A percentile compares a stretch with the other conserved stretches of the same genome.
Conservation (phyloP, 108 stramenopile genomes). For the Fragilaria crotonensis region DNA sequence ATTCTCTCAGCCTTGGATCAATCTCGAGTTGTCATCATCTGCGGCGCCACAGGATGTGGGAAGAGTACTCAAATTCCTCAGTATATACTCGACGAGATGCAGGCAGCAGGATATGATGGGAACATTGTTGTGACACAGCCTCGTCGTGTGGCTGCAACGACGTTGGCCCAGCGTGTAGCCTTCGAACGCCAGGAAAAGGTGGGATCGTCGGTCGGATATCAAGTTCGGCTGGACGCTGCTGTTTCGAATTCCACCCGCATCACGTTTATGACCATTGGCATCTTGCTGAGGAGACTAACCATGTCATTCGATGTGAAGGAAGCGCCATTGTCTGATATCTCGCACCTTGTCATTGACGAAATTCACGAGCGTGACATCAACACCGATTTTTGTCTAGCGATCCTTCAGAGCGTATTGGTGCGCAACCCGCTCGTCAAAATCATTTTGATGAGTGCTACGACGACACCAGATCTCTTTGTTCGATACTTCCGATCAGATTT, state of each 20-base stretch:
- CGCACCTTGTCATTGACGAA: conserved; percentile 81
- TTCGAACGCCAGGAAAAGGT: conserved; percentile 24
- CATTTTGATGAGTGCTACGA: conserved; percentile 89
- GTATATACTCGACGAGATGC: conserved; percentile 55
- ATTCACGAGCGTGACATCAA: conserved; percentile 66
- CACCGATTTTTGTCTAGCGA: conserved; percentile 61
- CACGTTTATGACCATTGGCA: conserved; percentile 76
- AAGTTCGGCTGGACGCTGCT: conserved; percentile 46
- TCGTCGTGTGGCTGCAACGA: conserved; percentile 79
- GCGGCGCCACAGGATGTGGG: conserved; percentile 76
- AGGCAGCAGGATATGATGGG: conserved; percentile 13
- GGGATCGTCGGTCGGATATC: conserved; percentile 65
- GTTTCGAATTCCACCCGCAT: conserved; percentile 32
- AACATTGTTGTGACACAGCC: conserved; percentile 88
- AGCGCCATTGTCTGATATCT: conserved; percentile 17
- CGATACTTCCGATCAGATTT: conserved; percentile 56
- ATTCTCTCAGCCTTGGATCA: conserved; percentile 29
- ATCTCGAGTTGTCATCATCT: conserved; percentile 47
- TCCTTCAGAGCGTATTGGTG: conserved; percentile 37
- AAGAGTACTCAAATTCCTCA: conserved; percentile 86
- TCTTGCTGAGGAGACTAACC: conserved; percentile 76
- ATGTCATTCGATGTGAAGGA: conserved; percentile 4
- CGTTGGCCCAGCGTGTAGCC: conserved; percentile 88
- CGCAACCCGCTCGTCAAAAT: conserved; percentile 14
- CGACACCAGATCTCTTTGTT: conserved; percentile 79